phyloP scores from a whole-genome alignment of 345 rosid genomes.

The Excoecaria agallocha region DNA sequence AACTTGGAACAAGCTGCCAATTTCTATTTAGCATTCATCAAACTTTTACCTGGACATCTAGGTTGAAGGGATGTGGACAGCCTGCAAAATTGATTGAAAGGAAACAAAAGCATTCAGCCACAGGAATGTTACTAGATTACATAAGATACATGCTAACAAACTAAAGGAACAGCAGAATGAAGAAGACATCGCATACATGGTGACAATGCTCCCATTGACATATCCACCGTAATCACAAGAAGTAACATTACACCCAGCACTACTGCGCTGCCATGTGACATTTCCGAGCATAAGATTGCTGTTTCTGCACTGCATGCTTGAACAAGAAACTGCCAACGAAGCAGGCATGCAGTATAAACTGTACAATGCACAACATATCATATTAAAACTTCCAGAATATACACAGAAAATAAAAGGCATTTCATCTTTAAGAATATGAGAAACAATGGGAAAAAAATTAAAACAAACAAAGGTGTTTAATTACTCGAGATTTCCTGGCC shows the following conservation, averaged over 20 bases:
- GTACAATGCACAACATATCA: slow-evolving; percentile 17
- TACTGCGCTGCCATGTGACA: slow-evolving; percentile 56
- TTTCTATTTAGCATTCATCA: not conserved
- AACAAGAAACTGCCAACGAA: slow-evolving; percentile 84
- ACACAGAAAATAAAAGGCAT: not conserved
- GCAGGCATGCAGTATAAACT: slow-evolving; percentile 94
- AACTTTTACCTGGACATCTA: slow-evolving; percentile 72
- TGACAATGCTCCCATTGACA: slow-evolving; percentile 67
- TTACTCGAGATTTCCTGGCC: slow-evolving; percentile 82
- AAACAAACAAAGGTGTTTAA: slow-evolving; percentile 13
- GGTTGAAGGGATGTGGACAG: slow-evolving; percentile 83
- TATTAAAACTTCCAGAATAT: slow-evolving; percentile 15
- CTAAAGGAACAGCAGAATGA: not conserved
- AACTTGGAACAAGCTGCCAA: not conserved
- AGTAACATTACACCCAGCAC: slow-evolving; percentile 89
- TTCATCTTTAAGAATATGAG: not conserved
- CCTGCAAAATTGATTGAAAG: slow-evolving; percentile 41
- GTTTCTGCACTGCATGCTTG: slow-evolving; percentile 86
- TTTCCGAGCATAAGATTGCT: slow-evolving; percentile 90
- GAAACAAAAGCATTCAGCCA: slow-evolving; percentile 3
- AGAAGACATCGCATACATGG: slow-evolving; percentile 46
- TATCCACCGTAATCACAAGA: slow-evolving; percentile 77
- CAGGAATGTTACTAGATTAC: not conserved
- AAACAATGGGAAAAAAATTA: slow-evolving; percentile 5
- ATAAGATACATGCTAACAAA: not conserved